A percentile compares a stretch with the other conserved stretches of the same genome.
Evolutionary conservation across 176 grass and related monocot genomes (phyloP).

Genomic region (Eremochloa ophiuroides): DNA sequence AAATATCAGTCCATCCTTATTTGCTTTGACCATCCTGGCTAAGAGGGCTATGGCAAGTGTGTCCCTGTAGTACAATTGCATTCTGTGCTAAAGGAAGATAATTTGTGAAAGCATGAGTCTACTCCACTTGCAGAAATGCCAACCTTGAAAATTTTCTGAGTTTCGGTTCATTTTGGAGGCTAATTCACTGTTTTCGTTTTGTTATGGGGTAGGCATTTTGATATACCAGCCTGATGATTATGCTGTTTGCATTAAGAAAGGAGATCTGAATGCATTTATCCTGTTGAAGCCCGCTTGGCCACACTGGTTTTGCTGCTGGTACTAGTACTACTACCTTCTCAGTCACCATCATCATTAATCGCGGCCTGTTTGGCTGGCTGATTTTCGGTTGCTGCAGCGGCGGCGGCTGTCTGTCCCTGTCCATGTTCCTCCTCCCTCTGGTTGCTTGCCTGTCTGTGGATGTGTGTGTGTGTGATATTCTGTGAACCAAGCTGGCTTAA

Average conservation of each 20-base stretch:
- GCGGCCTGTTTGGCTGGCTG: too few relatives aligned
- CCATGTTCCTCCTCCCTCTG: not conserved
- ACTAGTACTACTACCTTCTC: too few relatives aligned
- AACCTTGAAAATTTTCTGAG: not conserved
- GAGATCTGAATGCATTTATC: constrained; percentile 8
- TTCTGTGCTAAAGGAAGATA: too few relatives aligned
- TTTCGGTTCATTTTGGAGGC: not conserved
- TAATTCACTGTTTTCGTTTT: not conserved
- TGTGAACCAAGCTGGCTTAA: not conserved
- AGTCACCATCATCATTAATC: too few relatives aligned
- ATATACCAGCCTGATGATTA: constrained; percentile 28
- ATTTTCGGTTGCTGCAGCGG: too few relatives aligned
- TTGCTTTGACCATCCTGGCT: too few relatives aligned
- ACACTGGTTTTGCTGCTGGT: not conserved
- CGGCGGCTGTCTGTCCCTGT: too few relatives aligned
- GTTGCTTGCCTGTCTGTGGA: not conserved
- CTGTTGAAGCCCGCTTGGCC: constrained; percentile 31
- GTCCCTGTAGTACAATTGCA: too few relatives aligned
- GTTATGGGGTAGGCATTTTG: not conserved
- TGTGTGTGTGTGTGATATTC: not conserved
- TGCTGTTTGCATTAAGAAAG: not conserved
- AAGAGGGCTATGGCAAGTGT: too few relatives aligned
- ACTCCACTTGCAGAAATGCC: not conserved
- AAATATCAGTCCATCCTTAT: too few relatives aligned
- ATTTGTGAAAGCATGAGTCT: too few relatives aligned